phyloP scores from a whole-genome alignment of 768 basidiomycete species.

The Asterophora parasitica region DNA sequence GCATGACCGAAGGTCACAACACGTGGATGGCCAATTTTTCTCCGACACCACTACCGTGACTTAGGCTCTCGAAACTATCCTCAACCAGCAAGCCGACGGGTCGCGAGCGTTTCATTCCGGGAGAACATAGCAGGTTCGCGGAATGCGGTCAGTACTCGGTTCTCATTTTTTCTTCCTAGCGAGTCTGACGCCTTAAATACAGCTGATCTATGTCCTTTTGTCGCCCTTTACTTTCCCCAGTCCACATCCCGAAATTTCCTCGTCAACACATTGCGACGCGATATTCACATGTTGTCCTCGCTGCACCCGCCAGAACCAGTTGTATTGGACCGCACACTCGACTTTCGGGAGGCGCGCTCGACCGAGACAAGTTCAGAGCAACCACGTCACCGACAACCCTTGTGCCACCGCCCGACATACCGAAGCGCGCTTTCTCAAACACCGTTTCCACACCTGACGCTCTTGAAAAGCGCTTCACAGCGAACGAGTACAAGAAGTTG shows the following conservation, averaged over 20 bases:
- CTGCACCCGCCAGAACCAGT: slow-evolving; percentile 8
- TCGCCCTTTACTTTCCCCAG: slow-evolving; percentile 52
- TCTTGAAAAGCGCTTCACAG: not conserved
- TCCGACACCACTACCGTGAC: not conserved
- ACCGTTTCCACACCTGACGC: not conserved
- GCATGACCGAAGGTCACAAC: slow-evolving; percentile 1
- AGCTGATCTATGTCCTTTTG: slow-evolving; percentile 79
- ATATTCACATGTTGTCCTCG: slow-evolving; percentile 19
- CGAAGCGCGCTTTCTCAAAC: slow-evolving; percentile 8
- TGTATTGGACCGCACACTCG: not conserved
- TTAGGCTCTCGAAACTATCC: slow-evolving; percentile 1
- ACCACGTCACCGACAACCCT: slow-evolving; percentile 6
- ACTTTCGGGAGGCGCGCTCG: not conserved
- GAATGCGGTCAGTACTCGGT: slow-evolving; percentile 49
- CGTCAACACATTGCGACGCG: slow-evolving; percentile 15
- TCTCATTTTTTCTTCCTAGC: not conserved
- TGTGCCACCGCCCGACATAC: slow-evolving; percentile 9
- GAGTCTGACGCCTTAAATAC: slow-evolving; percentile 13
- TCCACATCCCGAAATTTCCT: slow-evolving; percentile 32
- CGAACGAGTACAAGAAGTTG: slow-evolving; percentile 4
- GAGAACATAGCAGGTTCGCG: slow-evolving; percentile 29
- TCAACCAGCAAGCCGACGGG: slow-evolving; percentile 10
- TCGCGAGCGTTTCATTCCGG: slow-evolving; percentile 9
- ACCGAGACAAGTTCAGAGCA: slow-evolving; percentile 4
- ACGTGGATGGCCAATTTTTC: slow-evolving; percentile 16